phyloP scores from a whole-genome alignment of 2,329 filamentous ascomycete species.

The Chrysosporium keratinophilum region DNA sequence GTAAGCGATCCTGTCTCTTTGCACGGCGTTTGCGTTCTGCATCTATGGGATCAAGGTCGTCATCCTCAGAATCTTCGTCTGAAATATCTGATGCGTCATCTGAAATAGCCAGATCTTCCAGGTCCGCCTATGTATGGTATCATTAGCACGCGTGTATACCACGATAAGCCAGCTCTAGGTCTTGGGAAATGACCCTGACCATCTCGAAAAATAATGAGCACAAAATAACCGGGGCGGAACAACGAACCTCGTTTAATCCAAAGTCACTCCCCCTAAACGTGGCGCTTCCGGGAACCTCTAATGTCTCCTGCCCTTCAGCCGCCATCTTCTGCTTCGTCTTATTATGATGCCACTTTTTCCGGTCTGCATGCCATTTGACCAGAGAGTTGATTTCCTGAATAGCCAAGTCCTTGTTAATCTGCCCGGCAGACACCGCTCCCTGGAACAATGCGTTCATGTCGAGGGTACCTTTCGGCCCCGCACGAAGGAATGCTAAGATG shows the following conservation, averaged over 20 bases:
- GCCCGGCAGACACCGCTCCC: slow-evolving; percentile 57
- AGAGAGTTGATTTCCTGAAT: slow-evolving; percentile 72
- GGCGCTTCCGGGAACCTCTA: slow-evolving; percentile 40
- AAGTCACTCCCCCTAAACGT: slow-evolving; percentile 75
- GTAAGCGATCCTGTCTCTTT: slow-evolving; percentile 65
- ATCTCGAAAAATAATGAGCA: slow-evolving; percentile 16
- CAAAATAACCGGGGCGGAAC: slow-evolving; percentile 1
- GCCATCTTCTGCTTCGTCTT: slow-evolving; percentile 99
- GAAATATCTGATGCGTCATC: slow-evolving; percentile 58
- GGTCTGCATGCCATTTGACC: slow-evolving; percentile 85
- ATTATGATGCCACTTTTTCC: slow-evolving; percentile 96
- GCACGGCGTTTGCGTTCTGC: slow-evolving; percentile 70
- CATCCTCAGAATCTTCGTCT: slow-evolving; percentile 59
- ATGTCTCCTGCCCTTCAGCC: slow-evolving; percentile 50
- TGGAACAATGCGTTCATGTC: slow-evolving; percentile 92
- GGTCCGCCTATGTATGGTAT: slow-evolving; percentile 45
- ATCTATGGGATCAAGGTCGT: slow-evolving; percentile 76
- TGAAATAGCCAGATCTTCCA: slow-evolving; percentile 75
- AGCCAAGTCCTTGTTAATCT: slow-evolving; percentile 61
- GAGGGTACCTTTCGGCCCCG: slow-evolving; percentile 72
- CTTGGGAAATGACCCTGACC: neutral
- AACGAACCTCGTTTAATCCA: slow-evolving; percentile 63
- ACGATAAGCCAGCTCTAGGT: neutral
- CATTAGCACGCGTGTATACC: neutral
- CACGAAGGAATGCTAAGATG: slow-evolving; percentile 83